Percentiles rank a stretch among this genome's conserved stretches.
Evolutionary conservation across 2,329 filamentous ascomycete species (phyloP).

Genomic region (Leptographium procerum): DNA sequence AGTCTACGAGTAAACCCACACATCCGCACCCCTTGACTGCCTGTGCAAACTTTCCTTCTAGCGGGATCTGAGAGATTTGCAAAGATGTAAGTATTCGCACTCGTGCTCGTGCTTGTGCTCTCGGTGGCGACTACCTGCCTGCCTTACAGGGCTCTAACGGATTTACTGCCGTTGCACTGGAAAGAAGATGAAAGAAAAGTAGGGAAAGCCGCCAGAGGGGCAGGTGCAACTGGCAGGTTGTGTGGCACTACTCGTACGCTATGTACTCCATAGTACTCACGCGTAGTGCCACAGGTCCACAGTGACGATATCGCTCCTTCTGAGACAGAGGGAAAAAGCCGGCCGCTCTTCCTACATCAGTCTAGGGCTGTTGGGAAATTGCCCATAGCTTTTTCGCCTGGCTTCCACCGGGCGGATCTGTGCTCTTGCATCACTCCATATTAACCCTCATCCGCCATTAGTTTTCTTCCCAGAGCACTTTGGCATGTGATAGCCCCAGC

Average conservation of each 20-base stretch:
- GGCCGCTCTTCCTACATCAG: background rate
- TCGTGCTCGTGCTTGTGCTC: background rate
- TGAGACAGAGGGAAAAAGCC: background rate
- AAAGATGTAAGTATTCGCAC: background rate
- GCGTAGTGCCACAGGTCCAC: background rate
- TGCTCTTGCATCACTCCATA: background rate
- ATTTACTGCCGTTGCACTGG: background rate
- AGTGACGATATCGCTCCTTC: background rate
- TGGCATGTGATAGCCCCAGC: slow-evolving; percentile 12
- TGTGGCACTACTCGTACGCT: background rate
- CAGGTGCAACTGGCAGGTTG: background rate
- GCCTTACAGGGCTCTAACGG: background rate
- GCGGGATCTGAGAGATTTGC: background rate
- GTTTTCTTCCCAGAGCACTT: background rate
- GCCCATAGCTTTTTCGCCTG: background rate
- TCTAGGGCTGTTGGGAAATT: slow-evolving; percentile 4
- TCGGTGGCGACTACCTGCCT: background rate
- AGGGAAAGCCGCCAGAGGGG: background rate
- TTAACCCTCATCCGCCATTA: background rate
- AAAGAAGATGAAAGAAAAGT: background rate
- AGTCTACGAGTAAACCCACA: background rate
- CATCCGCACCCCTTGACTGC: background rate
- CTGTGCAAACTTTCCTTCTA: background rate
- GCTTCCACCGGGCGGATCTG: background rate
- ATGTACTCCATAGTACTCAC: too few relatives aligned